Percentiles rank a stretch among this genome's conserved stretches.
phyloP scores from a whole-genome alignment of 2,329 filamentous ascomycete genomes.

The Pseudodiploospora longispora region DNA sequence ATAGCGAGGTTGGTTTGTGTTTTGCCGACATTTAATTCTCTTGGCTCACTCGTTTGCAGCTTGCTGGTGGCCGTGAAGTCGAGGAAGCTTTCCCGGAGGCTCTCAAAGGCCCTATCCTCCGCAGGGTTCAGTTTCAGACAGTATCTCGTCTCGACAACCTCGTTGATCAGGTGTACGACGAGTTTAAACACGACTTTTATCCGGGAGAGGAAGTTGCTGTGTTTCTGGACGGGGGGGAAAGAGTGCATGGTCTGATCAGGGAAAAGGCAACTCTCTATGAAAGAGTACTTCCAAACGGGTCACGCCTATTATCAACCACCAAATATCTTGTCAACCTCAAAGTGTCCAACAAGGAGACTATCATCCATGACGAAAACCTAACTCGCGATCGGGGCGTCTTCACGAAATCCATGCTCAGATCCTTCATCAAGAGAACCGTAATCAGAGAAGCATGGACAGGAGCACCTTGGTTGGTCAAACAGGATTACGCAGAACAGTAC shows the following conservation, averaged over 20 bases:
- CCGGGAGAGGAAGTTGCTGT: slow-evolving; percentile 79
- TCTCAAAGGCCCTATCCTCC: slow-evolving; percentile 81
- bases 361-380: slow-evolving; percentile 76
- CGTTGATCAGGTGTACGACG: slow-evolving; percentile 59
- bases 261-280: slow-evolving; percentile 75
- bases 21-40: background rate
- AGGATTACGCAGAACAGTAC: slow-evolving; percentile 73
- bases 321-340: slow-evolving; percentile 69
- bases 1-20: slow-evolving; percentile 67
- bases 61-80: slow-evolving; percentile 75
- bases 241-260: slow-evolving; percentile 65
- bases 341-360: slow-evolving; percentile 61
- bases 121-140: slow-evolving; percentile 84
- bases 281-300: slow-evolving; percentile 55
- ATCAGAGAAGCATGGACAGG: slow-evolving; percentile 86
- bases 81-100: slow-evolving; percentile 87
- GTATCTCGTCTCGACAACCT: slow-evolving; percentile 81
- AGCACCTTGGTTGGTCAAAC: slow-evolving; percentile 93
- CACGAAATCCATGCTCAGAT: slow-evolving; percentile 86
- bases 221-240: slow-evolving; percentile 60
- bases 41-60: slow-evolving; percentile 34
- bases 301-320: slow-evolving; percentile 61
- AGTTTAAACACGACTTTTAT: slow-evolving; percentile 86
- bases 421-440: slow-evolving; percentile 94
- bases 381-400: slow-evolving; percentile 84